Conservation (phyloP, 106 monocot genomes). For the Dactylorhiza incarnata region DNA sequence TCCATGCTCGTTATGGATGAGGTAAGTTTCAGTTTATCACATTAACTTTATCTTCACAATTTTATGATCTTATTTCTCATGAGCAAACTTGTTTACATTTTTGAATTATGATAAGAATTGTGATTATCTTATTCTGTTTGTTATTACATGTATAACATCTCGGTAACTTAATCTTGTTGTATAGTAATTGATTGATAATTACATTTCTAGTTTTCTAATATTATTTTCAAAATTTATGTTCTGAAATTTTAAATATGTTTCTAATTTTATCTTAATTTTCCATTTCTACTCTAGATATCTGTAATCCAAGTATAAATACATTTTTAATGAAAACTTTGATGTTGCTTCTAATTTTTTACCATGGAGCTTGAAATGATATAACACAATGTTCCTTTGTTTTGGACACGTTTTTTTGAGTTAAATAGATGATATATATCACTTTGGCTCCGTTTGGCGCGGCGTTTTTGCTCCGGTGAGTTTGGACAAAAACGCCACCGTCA, state of each 20-base stretch:
- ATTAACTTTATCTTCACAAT: neutral
- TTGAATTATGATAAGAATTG: neutral
- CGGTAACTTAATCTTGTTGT: neutral
- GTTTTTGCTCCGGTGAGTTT: too few species aligned
- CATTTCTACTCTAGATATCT: neutral
- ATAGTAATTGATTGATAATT: neutral
- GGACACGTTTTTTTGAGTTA: neutral
- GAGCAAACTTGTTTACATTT: neutral
- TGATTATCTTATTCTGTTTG: neutral
- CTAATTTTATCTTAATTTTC: neutral
- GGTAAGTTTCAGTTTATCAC: conserved; percentile 26
- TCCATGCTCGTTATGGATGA: conserved; percentile 92
- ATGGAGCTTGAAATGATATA: neutral
- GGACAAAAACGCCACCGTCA: too few species aligned
- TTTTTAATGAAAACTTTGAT: neutral
- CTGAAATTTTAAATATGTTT: neutral
- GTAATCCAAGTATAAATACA: neutral
- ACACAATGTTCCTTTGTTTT: neutral
- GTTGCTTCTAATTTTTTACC: neutral
- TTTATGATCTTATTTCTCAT: neutral
- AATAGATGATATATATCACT: too few species aligned
- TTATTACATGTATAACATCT: neutral
- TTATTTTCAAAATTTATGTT: neutral
- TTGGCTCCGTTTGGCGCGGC: too few species aligned
- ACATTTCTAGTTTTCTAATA: neutral